phyloP scores from a whole-genome alignment of 352 stramenopile species.

The Blastocystis sp. region DNA sequence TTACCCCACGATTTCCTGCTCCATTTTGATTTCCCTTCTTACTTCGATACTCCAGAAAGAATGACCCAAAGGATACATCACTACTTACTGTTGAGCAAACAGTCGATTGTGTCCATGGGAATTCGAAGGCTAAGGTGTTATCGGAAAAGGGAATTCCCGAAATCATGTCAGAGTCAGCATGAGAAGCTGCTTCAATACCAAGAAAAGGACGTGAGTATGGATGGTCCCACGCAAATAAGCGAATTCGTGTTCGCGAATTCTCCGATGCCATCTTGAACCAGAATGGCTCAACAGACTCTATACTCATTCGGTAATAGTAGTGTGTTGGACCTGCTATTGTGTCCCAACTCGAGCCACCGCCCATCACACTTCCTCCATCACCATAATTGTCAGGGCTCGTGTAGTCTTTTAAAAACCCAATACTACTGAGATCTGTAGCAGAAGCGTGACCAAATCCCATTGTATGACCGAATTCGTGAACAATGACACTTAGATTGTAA shows the following conservation, averaged over 20 bases:
- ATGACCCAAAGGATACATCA: conserved; percentile 36
- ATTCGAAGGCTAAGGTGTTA: conserved; percentile 45
- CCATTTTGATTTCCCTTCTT: conserved; percentile 32
- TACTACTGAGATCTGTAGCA: conserved; percentile 3
- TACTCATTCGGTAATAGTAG: conserved; percentile 35
- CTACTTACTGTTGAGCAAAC: conserved; percentile 60
- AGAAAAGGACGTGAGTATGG: conserved; percentile 53
- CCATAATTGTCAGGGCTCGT: conserved; percentile 56
- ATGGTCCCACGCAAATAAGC: conserved; percentile 58
- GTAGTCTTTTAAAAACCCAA: conserved; percentile 17
- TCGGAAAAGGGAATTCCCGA: conserved; percentile 10
- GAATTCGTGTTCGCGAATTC: not conserved
- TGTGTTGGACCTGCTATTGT: conserved; percentile 36
- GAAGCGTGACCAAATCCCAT: conserved; percentile 55
- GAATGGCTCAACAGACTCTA: conserved; percentile 24
- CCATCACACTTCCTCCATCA: conserved; percentile 53
- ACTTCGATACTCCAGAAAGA: conserved; percentile 56
- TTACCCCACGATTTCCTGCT: conserved; percentile 14
- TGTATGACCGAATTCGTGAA: conserved; percentile 68
- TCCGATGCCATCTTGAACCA: conserved; percentile 1
- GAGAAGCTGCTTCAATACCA: conserved; percentile 3
- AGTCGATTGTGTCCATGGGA: conserved; percentile 20
- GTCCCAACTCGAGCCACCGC: conserved; percentile 23
- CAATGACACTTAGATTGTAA: conserved; percentile 48
- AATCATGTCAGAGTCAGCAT: conserved; percentile 20